Percentiles rank a stretch among this genome's conserved stretches.
These are phyloP conservation scores for Sphaerulina musiva DNA, from an alignment of 2,329 filamentous ascomycete species.

Conservation along the genomic window DNA sequence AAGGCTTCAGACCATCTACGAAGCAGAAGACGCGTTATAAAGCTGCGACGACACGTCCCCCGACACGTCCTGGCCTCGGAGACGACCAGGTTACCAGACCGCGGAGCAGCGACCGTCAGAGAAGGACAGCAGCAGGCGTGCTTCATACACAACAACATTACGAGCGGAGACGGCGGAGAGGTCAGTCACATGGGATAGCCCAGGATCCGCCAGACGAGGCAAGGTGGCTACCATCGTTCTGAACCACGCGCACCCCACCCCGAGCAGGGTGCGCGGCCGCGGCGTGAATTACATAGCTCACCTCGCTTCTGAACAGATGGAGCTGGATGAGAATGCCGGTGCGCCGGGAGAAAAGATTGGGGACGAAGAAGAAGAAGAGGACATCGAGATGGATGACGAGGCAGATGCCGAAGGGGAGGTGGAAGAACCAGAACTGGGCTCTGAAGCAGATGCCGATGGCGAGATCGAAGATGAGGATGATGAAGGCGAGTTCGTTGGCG, in stretches of 20 bases:
- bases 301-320: slow-evolving; percentile 18
- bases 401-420: slow-evolving; percentile 32
- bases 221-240: slow-evolving; percentile 33
- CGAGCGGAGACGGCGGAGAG: neutral
- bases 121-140: slow-evolving; percentile 2
- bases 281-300: slow-evolving; percentile 30
- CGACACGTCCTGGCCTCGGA: slow-evolving; percentile 14
- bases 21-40: slow-evolving; percentile 16
- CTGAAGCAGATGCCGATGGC: slow-evolving; percentile 46
- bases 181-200: slow-evolving; percentile 20
- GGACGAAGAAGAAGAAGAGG: slow-evolving; percentile 22
- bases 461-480: slow-evolving; percentile 44
- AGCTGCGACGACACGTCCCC: slow-evolving; percentile 14
- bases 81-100: slow-evolving; percentile 1
- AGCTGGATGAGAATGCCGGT: slow-evolving; percentile 24
- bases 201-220: slow-evolving; percentile 20
- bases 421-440: slow-evolving; percentile 27
- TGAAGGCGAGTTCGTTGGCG: slow-evolving; percentile 38
- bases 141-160: slow-evolving; percentile 3
- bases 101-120: slow-evolving; percentile 10
- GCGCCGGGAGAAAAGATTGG: slow-evolving; percentile 27
- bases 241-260: slow-evolving; percentile 30
- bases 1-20: slow-evolving; percentile 1
- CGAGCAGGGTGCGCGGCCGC: slow-evolving; percentile 31
- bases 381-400: slow-evolving; percentile 29